Percentiles rank a stretch among this genome's conserved stretches.
Conservation (phyloP, 768 basidiomycete species). For the Boletus reticuloceps region DNA sequence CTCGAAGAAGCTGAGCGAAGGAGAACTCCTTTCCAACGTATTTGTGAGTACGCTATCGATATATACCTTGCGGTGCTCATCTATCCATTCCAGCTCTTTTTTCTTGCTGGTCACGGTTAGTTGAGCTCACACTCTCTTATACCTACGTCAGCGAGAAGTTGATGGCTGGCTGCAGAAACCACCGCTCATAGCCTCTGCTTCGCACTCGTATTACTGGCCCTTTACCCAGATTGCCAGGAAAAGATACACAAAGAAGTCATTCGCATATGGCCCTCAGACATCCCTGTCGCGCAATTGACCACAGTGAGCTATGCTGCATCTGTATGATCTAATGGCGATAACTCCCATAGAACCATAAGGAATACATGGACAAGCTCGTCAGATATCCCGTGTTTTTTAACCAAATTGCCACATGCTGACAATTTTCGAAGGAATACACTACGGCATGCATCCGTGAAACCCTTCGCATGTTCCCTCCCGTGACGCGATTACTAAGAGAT, state of each 20-base stretch:
- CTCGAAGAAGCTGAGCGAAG: constrained; percentile 38
- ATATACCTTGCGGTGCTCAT: neutral
- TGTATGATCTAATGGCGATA: neutral
- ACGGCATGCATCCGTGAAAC: constrained; percentile 45
- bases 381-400: neutral
- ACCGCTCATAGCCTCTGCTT: constrained; percentile 46
- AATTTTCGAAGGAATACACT: constrained; percentile 38
- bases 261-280: constrained; percentile 39
- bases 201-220: constrained; percentile 42
- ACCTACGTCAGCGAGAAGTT: neutral
- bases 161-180: constrained; percentile 38
- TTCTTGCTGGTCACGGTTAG: constrained; percentile 50
- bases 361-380: constrained; percentile 38
- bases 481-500: constrained; percentile 34
- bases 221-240: constrained; percentile 49
- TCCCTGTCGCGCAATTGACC: constrained; percentile 21
- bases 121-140: neutral
- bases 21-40: constrained; percentile 46
- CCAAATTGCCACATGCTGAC: neutral
- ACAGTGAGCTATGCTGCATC: constrained; percentile 25
- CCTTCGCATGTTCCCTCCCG: constrained; percentile 41
- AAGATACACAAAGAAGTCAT: constrained; percentile 42
- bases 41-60: constrained; percentile 35
- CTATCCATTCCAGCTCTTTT: constrained; percentile 36
- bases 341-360: constrained; percentile 37